Conservation (phyloP, 2,329 filamentous ascomycete genomes). For the Didymella glomerata region DNA sequence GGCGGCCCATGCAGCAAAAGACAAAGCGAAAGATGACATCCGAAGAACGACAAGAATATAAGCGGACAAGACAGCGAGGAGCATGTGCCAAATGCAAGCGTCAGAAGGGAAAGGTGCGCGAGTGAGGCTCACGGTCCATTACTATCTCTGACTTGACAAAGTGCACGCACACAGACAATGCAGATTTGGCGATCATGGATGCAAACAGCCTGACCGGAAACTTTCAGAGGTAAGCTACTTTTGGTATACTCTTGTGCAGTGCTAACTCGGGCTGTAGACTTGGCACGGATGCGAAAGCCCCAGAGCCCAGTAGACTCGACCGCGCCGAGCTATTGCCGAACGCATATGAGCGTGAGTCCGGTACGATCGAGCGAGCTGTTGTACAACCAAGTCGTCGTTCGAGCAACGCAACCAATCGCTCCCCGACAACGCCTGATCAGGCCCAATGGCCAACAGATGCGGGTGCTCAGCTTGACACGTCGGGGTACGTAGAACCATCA, state of each 20-base stretch:
- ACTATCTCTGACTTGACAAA: not conserved
- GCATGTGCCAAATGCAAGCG: conserved; percentile 40
- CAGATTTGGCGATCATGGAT: not conserved
- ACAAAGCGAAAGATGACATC: conserved; percentile 41
- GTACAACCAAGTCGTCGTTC: not conserved
- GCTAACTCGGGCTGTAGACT: too few species aligned
- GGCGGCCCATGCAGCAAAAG: conserved; percentile 30
- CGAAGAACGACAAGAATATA: conserved; percentile 37
- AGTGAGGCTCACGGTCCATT: conserved; percentile 5
- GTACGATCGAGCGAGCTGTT: not conserved
- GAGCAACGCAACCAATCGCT: not conserved
- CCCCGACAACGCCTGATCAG: not conserved
- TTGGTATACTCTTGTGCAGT: too few species aligned
- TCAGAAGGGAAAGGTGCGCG: conserved; percentile 35
- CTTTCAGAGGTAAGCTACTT: not conserved
- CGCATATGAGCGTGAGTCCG: not conserved
- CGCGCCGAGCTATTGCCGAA: not conserved
- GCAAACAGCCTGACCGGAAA: not conserved
- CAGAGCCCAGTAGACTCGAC: too few species aligned
- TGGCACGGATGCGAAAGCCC: too few species aligned
- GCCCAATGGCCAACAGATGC: not conserved
- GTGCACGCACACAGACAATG: conserved; percentile 22
- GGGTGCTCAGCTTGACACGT: not conserved
- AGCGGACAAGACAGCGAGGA: conserved; percentile 37
- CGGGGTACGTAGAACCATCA: conserved; percentile 9